Evolutionary conservation across 139 green algal genomes (phyloP).

Genomic region (Chlorella sorokiniana): DNA sequence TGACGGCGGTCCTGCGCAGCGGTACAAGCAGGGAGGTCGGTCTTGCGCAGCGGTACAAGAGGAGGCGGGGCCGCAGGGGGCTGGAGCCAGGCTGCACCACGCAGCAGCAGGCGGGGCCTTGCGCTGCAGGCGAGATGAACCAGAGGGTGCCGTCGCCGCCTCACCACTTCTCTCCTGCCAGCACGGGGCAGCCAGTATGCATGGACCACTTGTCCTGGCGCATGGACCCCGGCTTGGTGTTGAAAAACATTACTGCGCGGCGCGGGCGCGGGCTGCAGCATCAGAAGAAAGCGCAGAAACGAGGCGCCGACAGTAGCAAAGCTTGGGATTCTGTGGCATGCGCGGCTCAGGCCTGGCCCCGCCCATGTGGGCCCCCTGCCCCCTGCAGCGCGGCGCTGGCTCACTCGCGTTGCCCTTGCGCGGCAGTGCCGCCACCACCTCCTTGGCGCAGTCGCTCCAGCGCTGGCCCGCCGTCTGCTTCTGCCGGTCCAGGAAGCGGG

Average conservation of each 20-base stretch:
- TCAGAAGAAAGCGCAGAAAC: background rate
- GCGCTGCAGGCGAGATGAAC: background rate
- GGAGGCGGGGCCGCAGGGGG: background rate
- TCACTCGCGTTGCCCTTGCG: conserved; percentile 40
- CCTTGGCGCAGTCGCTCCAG: conserved; percentile 42
- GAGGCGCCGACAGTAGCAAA: background rate
- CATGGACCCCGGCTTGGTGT: conserved; percentile 52
- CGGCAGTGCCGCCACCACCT: conserved; percentile 35
- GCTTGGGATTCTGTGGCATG: no score
- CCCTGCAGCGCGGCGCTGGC: no score
- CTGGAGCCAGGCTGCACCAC: background rate
- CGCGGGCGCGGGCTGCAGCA: background rate
- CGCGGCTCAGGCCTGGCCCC: no score
- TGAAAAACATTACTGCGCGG: conserved; percentile 66
- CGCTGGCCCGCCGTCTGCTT: conserved; percentile 40
- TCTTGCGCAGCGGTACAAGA: background rate
- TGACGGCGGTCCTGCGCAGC: conserved; percentile 11
- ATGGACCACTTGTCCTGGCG: conserved; percentile 9
- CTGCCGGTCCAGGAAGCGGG: conserved; percentile 51
- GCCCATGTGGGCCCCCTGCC: no score
- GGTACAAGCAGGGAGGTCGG: background rate
- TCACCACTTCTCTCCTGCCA: conserved; percentile 72
- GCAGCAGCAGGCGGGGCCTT: background rate
- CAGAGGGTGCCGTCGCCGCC: background rate
- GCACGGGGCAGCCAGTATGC: conserved; percentile 36